These are phyloP conservation scores for Taiozyma sp. DNA, from an alignment of 1,139 yeast species.

Conservation along the genomic window DNA sequence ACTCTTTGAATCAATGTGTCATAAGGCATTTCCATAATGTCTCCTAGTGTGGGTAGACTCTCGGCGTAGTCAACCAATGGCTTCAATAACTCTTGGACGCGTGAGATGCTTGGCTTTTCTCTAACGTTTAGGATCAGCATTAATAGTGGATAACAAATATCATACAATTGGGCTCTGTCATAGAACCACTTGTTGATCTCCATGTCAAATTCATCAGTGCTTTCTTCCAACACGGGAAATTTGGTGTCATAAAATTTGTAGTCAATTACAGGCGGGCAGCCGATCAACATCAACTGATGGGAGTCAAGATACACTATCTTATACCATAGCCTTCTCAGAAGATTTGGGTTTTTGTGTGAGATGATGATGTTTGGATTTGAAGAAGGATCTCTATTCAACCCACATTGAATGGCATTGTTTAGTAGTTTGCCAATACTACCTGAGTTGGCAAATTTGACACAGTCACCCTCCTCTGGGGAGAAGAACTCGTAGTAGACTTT, in stretches of 20 bases:
- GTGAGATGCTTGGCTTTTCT: conserved; percentile 11
- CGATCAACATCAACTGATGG: conserved; percentile 16
- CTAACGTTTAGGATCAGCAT: conserved; percentile 15
- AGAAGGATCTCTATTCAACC: conserved; percentile 21
- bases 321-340: conserved; percentile 23
- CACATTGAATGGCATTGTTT: conserved; percentile 17
- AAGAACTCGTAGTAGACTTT: conserved; percentile 10
- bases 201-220: conserved; percentile 16
- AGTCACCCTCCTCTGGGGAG: conserved; percentile 23
- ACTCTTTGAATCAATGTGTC: conserved; percentile 15
- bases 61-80: conserved; percentile 12
- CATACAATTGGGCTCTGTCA: conserved; percentile 13
- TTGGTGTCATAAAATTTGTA: conserved; percentile 18
- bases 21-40: conserved; percentile 14
- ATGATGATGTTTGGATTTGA: background rate
- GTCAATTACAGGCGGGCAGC: conserved; percentile 19
- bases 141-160: conserved; percentile 14
- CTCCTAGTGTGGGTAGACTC: conserved; percentile 6
- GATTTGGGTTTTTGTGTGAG: conserved; percentile 9
- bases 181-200: conserved; percentile 13
- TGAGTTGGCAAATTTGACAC: conserved; percentile 11
- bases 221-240: conserved; percentile 20
- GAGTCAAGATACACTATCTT: conserved; percentile 16
- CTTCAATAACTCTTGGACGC: conserved; percentile 7
- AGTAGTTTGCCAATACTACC: conserved; percentile 17